phyloP scores from a whole-genome alignment of 345 rosid genomes.

The Linum tenue region DNA sequence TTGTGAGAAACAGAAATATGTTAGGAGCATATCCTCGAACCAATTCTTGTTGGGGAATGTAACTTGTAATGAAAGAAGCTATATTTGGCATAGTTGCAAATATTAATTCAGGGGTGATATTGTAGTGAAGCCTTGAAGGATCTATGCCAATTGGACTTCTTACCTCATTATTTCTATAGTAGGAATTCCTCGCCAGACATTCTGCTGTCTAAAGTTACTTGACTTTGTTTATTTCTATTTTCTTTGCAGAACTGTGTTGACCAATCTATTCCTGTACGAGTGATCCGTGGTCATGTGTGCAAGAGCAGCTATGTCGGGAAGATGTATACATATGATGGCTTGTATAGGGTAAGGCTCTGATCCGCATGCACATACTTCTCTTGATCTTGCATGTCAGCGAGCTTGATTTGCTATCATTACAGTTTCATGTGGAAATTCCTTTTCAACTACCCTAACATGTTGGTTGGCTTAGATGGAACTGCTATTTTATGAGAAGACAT shows the following conservation, averaged over 20 bases:
- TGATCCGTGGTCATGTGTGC: constrained; percentile 71
- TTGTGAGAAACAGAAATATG: too few species aligned
- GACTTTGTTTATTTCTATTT: background rate
- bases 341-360: constrained; percentile 52
- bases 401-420: background rate
- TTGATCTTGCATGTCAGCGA: background rate
- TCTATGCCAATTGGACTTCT: too few species aligned
- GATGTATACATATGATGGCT: constrained; percentile 85
- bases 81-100: too few species aligned
- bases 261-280: constrained; percentile 60
- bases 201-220: background rate
- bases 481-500: background rate
- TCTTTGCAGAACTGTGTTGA: constrained; percentile 60
- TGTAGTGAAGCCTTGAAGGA: too few species aligned
- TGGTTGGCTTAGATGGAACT: background rate
- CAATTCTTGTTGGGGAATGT: too few species aligned
- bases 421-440: too few species aligned
- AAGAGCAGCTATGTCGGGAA: constrained; percentile 55
- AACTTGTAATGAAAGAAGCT: too few species aligned
- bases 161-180: too few species aligned
- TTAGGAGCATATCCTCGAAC: too few species aligned
- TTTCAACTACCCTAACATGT: background rate
- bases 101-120: too few species aligned
- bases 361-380: background rate
- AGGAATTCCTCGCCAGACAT: too few species aligned